Conservation (phyloP, 306 rosid genomes). For the Quercus robur region DNA sequence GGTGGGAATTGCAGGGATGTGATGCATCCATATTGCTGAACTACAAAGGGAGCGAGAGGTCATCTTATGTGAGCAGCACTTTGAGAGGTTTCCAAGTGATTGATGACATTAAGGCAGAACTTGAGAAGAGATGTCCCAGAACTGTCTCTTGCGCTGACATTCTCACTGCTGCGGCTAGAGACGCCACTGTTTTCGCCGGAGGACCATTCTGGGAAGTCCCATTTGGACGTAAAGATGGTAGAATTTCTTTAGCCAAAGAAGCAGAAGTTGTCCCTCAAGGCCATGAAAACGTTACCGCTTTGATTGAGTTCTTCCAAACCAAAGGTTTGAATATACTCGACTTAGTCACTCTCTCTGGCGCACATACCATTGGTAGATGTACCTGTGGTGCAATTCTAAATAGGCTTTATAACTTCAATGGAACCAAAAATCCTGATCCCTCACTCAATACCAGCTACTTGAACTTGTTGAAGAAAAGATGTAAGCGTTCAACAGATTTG, state of each 20-base stretch:
- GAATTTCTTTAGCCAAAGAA: conserved; percentile 52
- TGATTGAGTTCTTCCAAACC: conserved; percentile 36
- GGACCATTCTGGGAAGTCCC: conserved; percentile 98
- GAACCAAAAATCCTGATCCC: conserved; percentile 64
- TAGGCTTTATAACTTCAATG: conserved; percentile 52
- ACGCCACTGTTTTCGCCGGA: conserved; percentile 73
- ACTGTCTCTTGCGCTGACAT: conserved; percentile 87
- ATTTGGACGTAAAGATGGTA: conserved; percentile 74
- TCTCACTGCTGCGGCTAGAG: conserved; percentile 81
- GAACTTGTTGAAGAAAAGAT: conserved; percentile 48
- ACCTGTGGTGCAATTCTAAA: conserved; percentile 48
- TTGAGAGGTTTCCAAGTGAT: conserved; percentile 68
- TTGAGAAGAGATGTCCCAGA: conserved; percentile 71
- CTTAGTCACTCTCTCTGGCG: conserved; percentile 79
- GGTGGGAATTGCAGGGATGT: conserved; percentile 55
- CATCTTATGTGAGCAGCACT: conserved; percentile 58
- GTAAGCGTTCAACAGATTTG: conserved; percentile 35
- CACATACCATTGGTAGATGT: conserved; percentile 81
- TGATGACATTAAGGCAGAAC: conserved; percentile 61
- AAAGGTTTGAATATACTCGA: conserved; percentile 69
- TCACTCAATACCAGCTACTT: conserved; percentile 47
- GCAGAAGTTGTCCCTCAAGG: conserved; percentile 79
- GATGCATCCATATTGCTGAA: conserved; percentile 71
- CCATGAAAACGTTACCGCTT: conserved; percentile 62
- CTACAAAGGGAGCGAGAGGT: conserved; percentile 57